Percentiles rank a stretch among this genome's conserved stretches.
phyloP scores from a whole-genome alignment of 2,329 filamentous ascomycete species.

The Fusarium nelsonii region DNA sequence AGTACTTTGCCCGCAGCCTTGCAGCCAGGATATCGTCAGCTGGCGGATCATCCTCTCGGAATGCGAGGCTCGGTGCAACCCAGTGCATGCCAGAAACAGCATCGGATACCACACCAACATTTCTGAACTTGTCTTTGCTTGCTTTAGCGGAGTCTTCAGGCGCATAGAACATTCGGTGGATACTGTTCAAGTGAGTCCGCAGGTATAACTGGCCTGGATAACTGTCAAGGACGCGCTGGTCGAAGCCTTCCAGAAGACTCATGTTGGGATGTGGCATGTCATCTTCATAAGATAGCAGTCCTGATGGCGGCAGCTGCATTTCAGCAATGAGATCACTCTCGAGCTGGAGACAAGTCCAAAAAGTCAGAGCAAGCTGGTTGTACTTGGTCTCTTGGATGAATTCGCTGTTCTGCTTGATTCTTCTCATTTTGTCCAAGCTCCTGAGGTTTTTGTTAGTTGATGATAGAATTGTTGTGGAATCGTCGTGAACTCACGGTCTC shows the following conservation, averaged over 20 bases:
- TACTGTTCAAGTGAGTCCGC: conserved; percentile 72
- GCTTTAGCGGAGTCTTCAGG: conserved; percentile 54
- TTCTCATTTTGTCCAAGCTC: conserved; percentile 63
- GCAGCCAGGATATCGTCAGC: conserved; percentile 83
- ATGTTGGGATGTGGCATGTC: conserved; percentile 76
- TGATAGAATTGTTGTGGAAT: too few species aligned
- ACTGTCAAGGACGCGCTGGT: conserved; percentile 65
- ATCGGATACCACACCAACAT: conserved; percentile 61
- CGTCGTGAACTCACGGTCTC: conserved; percentile 76
- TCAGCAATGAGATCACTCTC: conserved; percentile 97
- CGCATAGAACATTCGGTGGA: conserved; percentile 69
- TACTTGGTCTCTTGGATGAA: conserved; percentile 59
- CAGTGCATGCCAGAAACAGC: conserved; percentile 59
- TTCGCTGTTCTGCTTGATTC: conserved; percentile 54
- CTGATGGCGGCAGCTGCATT: conserved; percentile 72
- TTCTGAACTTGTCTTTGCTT: conserved; percentile 57
- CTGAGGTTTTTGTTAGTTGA: conserved; percentile 48
- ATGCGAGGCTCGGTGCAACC: conserved; percentile 66
- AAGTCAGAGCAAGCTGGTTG: conserved; percentile 80
- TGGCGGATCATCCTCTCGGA: conserved; percentile 75
- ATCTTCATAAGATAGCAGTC: conserved; percentile 71
- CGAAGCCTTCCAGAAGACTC: conserved; percentile 58
- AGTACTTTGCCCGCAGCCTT: conserved; percentile 91
- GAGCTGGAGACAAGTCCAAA: conserved; percentile 93
- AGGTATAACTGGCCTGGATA: conserved; percentile 74